These are phyloP conservation scores for Russula vinacea DNA, from an alignment of 768 basidiomycete species.

Conservation along the genomic window DNA sequence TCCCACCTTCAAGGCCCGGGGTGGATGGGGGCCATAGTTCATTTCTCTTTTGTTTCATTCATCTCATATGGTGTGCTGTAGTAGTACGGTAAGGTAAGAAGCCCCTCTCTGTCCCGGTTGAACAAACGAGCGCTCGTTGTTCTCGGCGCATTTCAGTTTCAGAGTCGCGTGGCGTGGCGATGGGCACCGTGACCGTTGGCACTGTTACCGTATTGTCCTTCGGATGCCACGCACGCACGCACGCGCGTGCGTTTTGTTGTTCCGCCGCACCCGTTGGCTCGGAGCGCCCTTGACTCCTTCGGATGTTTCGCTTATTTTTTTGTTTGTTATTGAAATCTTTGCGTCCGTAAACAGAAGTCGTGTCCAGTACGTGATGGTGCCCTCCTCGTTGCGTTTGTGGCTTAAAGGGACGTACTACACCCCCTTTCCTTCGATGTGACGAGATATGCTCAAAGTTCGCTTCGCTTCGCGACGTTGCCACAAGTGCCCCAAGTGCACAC, in stretches of 20 bases:
- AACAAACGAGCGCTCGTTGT: background rate
- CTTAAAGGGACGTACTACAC: background rate
- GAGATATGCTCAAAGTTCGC: background rate
- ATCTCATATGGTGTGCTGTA: no score
- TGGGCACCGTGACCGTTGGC: background rate
- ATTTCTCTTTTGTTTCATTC: no score
- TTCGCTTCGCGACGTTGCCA: background rate
- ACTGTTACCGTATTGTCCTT: background rate
- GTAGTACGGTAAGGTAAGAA: no score
- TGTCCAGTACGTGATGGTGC: background rate
- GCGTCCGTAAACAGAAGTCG: background rate
- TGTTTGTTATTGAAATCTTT: background rate
- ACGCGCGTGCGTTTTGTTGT: background rate
- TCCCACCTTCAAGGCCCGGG: no score
- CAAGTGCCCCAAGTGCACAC: background rate
- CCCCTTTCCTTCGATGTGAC: background rate
- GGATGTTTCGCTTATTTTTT: background rate
- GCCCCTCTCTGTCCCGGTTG: no score
- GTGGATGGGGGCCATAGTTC: no score
- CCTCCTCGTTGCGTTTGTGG: background rate
- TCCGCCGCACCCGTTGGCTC: background rate
- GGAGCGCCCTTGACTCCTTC: slow-evolving; percentile 2
- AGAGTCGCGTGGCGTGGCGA: slow-evolving; percentile 7
- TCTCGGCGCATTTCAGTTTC: slow-evolving; percentile 13
- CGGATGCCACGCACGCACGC: background rate